These are phyloP conservation scores for Violaceomyces palustris DNA, from an alignment of 1,284 basidiomycete species.

Conservation along the genomic window DNA sequence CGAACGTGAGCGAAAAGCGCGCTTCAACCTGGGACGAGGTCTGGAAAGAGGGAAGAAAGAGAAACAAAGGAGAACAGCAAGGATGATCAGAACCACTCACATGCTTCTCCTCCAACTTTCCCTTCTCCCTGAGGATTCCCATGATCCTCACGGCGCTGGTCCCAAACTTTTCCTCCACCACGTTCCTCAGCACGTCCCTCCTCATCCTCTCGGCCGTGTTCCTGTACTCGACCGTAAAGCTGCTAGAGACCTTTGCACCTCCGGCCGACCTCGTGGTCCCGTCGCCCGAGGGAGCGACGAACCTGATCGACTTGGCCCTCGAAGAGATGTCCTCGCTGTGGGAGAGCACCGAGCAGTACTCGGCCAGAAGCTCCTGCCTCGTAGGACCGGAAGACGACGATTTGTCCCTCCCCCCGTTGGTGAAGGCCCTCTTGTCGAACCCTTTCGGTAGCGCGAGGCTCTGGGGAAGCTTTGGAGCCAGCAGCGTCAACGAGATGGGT, in stretches of 20 bases:
- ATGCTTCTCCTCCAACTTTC: conserved; percentile 95
- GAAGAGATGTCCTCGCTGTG: conserved; percentile 73
- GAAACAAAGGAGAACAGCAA: too few relatives aligned
- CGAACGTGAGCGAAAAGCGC: too few relatives aligned
- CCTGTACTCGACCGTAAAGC: conserved; percentile 72
- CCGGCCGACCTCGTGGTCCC: conserved; percentile 33
- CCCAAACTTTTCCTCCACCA: conserved; percentile 80
- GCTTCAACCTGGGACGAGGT: too few relatives aligned
- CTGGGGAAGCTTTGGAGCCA: conserved; percentile 53
- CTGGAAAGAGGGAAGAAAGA: too few relatives aligned
- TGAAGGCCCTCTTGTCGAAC: conserved; percentile 30
- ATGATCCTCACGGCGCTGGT: conserved; percentile 77
- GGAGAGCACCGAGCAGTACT: conserved; percentile 71
- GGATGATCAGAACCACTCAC: conserved; percentile 60
- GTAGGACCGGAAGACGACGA: conserved; percentile 10
- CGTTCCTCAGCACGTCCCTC: conserved; percentile 69
- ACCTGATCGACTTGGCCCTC: conserved; percentile 60
- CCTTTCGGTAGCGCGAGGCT: conserved; percentile 58
- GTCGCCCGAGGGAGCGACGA: conserved; percentile 43
- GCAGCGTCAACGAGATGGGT: conserved; percentile 41
- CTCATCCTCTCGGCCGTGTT: conserved; percentile 68
- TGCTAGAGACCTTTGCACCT: conserved; percentile 24
- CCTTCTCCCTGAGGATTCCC: conserved; percentile 73
- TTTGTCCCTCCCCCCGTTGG: conserved; percentile 11
- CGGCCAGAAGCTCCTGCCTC: conserved; percentile 39